Conservation (phyloP, 1,284 basidiomycete genomes). For the Limonomyces culmigenus region DNA sequence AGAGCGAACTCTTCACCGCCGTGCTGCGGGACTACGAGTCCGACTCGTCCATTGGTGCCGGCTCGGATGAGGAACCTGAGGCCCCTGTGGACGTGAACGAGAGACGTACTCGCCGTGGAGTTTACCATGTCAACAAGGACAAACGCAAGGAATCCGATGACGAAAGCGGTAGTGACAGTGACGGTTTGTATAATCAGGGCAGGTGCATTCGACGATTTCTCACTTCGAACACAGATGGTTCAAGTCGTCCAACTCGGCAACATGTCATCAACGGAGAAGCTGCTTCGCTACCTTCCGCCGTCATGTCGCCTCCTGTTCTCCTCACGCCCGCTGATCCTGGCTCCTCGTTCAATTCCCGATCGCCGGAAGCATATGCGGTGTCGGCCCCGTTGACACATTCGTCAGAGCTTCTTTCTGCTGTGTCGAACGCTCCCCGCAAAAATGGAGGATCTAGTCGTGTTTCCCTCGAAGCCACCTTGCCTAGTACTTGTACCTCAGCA, state of each 20-base stretch:
- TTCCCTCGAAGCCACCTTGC: too few relatives aligned
- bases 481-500: too few relatives aligned
- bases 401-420: too few relatives aligned
- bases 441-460: too few relatives aligned
- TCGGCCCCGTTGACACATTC: too few relatives aligned
- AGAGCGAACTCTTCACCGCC: too few relatives aligned
- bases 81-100: conserved; percentile 42
- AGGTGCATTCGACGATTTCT: not conserved
- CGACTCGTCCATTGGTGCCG: conserved; percentile 9
- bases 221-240: not conserved
- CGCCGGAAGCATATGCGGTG: not conserved
- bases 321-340: conserved; percentile 37
- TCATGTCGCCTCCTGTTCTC: conserved; percentile 41
- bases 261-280: conserved; percentile 5
- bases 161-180: conserved; percentile 31
- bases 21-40: too few relatives aligned
- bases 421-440: too few relatives aligned
- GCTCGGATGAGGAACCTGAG: conserved; percentile 19
- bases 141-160: conserved; percentile 38
- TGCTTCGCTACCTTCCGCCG: conserved; percentile 14
- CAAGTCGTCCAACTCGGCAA: conserved; percentile 3
- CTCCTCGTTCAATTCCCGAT: too few relatives aligned
- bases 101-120: conserved; percentile 57
- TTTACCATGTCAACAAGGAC: conserved; percentile 47
- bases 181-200: too few relatives aligned